Base-by-base conservation (phyloP, 768 basidiomycete genomes). In the Dictyophora rubrovolvata region DNA sequence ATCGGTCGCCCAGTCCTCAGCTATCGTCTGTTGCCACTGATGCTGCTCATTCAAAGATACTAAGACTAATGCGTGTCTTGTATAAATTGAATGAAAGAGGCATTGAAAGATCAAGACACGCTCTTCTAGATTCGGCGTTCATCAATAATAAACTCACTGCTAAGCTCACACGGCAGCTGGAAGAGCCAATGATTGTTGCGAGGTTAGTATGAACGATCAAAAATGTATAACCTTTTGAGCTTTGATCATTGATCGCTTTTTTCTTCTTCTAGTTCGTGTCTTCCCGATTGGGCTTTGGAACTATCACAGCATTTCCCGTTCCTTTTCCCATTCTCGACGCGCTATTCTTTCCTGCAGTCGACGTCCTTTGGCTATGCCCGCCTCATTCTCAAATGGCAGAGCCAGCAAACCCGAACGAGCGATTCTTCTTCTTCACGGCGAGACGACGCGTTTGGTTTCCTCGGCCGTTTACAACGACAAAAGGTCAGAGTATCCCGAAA, bases 151-250 rank as follows among this genome's bases (percentile, higher is more conserved):
- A 99, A 71, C 75, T 99, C 23, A 93, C 93, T 1, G 96, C 96
- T 10, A 99, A 99, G 71, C 79, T 99, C n/a, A 93, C 92, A 12
- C 82, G 96, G 36, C 96, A 98, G 69, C 71, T 99, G 48, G 96
- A 99, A 66, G 96, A 99, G 68, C 91, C 93, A 0, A 96, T 98
- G 93, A 96, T 99, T 63, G 93, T 99, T 48, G 96, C 95, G 1
- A 94, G 92, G 93, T 92, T 65, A 62, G 77, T 69, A 28, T 28
- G 28, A 28, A 28, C 7, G 28, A 28, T 28, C 28, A 28, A 28
- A 28, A 55, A 7, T 42, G 21, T 57, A 16, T 22, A 21, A 21
- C 60, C 5, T 37, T 18, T 37, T 35, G 60, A n/a, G 14, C n/a
- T 18, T 18, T 28, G 33, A 37, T 50, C 0, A 22, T 42, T 63